Evolutionary conservation across 2,329 filamentous ascomycete genomes (phyloP).

Genomic region (Raffaelea ambrosiae): DNA sequence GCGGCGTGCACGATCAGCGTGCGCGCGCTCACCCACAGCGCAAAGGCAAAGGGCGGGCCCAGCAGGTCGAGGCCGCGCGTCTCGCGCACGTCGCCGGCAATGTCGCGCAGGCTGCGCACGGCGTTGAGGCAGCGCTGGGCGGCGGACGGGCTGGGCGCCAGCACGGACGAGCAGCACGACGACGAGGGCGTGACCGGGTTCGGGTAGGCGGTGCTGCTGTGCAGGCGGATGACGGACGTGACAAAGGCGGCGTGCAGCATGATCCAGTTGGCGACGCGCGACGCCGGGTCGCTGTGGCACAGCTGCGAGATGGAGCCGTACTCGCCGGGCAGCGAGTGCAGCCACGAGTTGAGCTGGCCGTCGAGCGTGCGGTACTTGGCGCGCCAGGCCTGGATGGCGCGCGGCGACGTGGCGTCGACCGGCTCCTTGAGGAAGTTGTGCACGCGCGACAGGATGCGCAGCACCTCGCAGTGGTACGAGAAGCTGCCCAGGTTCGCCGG

Average conservation of each 20-base stretch:
- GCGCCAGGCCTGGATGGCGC: conserved; percentile 86
- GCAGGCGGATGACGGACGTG: conserved; percentile 79
- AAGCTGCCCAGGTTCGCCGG: conserved; percentile 80
- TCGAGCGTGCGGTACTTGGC: conserved; percentile 78
- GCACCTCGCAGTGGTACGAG: conserved; percentile 80
- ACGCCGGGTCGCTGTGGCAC: conserved; percentile 60
- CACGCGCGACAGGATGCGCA: conserved; percentile 78
- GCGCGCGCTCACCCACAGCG: conserved; percentile 82
- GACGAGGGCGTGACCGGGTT: conserved; percentile 69
- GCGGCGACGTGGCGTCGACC: conserved; percentile 74
- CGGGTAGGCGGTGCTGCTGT: conserved; percentile 87
- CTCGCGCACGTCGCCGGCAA: conserved; percentile 69
- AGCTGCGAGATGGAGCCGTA: conserved; percentile 77
- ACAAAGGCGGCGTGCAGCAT: conserved; percentile 89
- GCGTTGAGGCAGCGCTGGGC: conserved; percentile 74
- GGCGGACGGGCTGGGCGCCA: conserved; percentile 78
- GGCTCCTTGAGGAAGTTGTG: conserved; percentile 83
- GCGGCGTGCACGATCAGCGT: conserved; percentile 85
- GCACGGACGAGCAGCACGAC: conserved; percentile 25
- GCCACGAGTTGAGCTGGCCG: conserved; percentile 70
- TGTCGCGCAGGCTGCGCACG: conserved; percentile 71
- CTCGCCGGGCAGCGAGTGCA: conserved; percentile 71
- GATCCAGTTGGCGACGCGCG: conserved; percentile 73
- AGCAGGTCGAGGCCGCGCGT: conserved; percentile 70
- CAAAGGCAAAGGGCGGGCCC: conserved; percentile 85